These are phyloP conservation scores for Catenaria anguillulae DNA, from an alignment of 371 early-diverging fungal genomes.

Conservation along the genomic window DNA sequence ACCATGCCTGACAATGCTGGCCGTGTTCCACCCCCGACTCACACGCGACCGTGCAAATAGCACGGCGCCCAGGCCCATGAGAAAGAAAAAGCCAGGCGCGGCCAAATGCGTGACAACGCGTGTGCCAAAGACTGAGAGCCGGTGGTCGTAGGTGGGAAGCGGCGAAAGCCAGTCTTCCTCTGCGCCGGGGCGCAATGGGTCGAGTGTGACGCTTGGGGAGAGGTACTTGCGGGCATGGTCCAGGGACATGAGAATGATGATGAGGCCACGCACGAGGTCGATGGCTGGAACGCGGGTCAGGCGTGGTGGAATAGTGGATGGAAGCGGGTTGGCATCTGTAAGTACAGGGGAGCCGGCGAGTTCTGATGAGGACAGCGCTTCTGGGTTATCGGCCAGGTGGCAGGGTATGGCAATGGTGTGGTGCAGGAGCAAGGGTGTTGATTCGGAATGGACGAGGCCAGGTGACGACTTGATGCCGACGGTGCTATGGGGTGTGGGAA, in stretches of 20 bases:
- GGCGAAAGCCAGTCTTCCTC: neutral
- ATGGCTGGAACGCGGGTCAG: neutral
- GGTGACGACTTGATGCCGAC: no score
- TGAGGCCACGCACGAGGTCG: neutral
- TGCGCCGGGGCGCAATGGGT: neutral
- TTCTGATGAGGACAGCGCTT: no score
- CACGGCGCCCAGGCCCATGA: conserved; percentile 1
- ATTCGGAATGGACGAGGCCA: no score
- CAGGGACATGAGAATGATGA: conserved; percentile 1
- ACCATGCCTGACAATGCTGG: neutral
- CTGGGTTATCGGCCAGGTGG: no score
- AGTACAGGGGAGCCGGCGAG: no score
- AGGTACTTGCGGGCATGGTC: conserved; percentile 8
- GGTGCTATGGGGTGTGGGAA: no score
- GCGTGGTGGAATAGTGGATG: no score
- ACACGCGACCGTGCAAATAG: neutral
- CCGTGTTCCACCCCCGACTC: neutral
- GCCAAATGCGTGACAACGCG: neutral
- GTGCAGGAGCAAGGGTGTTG: no score
- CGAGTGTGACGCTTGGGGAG: no score
- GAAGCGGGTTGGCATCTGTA: no score
- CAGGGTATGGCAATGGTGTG: no score
- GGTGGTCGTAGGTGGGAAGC: neutral
- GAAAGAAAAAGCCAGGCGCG: conserved; percentile 6
- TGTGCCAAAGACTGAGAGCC: neutral